A percentile compares a stretch with the other conserved stretches of the same genome.
These are phyloP conservation scores for Aphanomyces invadans DNA, from an alignment of 352 stramenopile genomes.

Conservation along the genomic window DNA sequence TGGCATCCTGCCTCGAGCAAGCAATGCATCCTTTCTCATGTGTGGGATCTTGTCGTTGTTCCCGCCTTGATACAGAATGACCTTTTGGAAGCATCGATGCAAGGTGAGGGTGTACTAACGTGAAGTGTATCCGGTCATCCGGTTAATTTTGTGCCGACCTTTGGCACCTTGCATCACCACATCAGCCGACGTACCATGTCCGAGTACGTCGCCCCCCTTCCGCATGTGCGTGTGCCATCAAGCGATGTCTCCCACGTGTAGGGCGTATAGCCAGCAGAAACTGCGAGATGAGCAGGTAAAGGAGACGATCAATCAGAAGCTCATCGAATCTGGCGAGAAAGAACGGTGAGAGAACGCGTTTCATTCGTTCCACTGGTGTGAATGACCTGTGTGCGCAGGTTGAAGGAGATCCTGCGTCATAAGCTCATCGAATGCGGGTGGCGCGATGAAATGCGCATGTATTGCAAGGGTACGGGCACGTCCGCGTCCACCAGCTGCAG, in stretches of 20 bases:
- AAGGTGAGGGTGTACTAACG: too few relatives aligned
- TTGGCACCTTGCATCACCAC: not conserved
- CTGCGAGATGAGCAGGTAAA: constrained; percentile 66
- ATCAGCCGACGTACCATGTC: not conserved
- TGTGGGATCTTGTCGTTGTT: too few relatives aligned
- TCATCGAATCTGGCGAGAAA: constrained; percentile 86
- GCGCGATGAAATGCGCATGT: constrained; percentile 86
- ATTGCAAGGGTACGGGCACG: constrained; percentile 66
- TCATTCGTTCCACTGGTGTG: not conserved
- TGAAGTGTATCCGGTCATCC: too few relatives aligned
- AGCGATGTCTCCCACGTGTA: constrained; percentile 23
- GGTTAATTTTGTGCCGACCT: too few relatives aligned
- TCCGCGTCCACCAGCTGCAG: not conserved
- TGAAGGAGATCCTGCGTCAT: constrained; percentile 83
- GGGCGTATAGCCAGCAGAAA: constrained; percentile 42
- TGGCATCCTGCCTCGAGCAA: too few relatives aligned
- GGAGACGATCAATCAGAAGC: constrained; percentile 74
- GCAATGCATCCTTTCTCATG: too few relatives aligned
- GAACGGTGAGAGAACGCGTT: constrained; percentile 31
- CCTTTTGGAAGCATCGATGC: too few relatives aligned
- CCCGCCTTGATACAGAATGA: too few relatives aligned
- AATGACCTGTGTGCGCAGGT: constrained; percentile 25
- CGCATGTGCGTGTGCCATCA: not conserved
- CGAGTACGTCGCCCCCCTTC: not conserved
- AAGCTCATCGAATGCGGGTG: constrained; percentile 88